Base-by-base conservation (phyloP, 345 rosid species). In the Physaria fendleri region DNA sequence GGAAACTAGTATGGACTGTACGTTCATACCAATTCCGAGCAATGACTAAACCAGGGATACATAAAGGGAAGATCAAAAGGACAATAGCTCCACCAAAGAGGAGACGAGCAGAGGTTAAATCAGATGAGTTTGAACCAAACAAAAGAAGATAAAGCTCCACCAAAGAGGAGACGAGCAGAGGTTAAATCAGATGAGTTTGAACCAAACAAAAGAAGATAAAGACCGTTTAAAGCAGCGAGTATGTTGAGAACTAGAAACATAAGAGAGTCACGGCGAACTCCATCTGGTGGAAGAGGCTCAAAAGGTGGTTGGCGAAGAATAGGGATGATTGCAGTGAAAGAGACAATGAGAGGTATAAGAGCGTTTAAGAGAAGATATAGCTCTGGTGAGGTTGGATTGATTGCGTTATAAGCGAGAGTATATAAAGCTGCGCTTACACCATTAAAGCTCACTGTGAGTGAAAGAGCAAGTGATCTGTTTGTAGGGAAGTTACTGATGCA, bases 381-480 rank as follows among this genome's bases (percentile, higher is more conserved):
- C 9, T 74, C 60, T 24, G 59, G 51, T 33, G 89, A 80, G 5
- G 84, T 48, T 13, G 95, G 72, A 59, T 71, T 58, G 47, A 88
- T 77, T 38, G 96, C 92, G 16, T 83, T 79, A 66, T 76, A 85
- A 21, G 87, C 87, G 5, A 92, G 87, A 18, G 91, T 44, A 65
- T 92, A 92, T 8, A 92, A 38, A 56, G 98, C 95, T 2, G 98
- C 98, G 44, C 89, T 92, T 18, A 92, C 93, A 5, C 95, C 98
- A 42, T 92, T 92, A 81, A 85, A 92, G 83, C 95, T 78, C 2
- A 92, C 82, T 13, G 98, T 92, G 9, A 92, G 95, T 16, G 96
- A 88, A 2, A 92, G 59, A 18, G 98, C 98, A 15, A 92, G 83
- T 37, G 99, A 66, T 55, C 91, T 61, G 55, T 81, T 87, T 10